A percentile compares a stretch with the other conserved stretches of the same genome.
These are phyloP conservation scores for Aspergillus coremiiformis DNA, from an alignment of 495 filamentous ascomycete genomes.

Conservation along the genomic window DNA sequence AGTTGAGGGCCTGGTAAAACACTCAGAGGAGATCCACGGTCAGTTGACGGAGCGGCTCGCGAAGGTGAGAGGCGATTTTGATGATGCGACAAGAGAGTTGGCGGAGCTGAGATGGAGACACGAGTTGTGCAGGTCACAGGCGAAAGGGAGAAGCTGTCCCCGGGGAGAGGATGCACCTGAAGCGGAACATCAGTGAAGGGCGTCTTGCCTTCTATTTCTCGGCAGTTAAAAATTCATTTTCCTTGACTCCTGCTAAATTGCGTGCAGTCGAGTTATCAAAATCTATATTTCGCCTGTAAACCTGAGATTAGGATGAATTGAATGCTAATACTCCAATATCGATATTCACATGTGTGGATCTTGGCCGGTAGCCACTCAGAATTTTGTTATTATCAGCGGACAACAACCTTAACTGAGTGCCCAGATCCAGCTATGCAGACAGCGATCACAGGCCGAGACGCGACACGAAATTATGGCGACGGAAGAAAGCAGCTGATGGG, in stretches of 20 bases:
- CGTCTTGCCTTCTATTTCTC: neutral
- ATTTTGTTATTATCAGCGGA: conserved; percentile 2
- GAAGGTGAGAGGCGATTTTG: neutral
- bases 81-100: neutral
- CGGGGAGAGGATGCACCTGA: neutral
- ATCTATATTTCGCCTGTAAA: neutral
- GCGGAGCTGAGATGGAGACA: neutral
- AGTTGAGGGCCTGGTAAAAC: conserved; percentile 5
- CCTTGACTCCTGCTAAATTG: neutral
- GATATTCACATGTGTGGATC: conserved; percentile 2
- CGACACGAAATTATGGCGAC: neutral
- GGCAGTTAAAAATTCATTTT: neutral
- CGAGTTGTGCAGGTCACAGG: neutral
- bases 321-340: neutral
- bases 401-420: neutral
- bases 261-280: neutral
- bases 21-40: conserved; percentile 7
- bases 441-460: neutral
- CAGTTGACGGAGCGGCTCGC: conserved; percentile 8
- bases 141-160: neutral
- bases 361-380: neutral
- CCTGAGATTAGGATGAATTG: neutral
- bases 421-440: neutral
- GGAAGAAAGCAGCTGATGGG: neutral
- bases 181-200: neutral